Evolutionary conservation across 2,329 filamentous ascomycete species (phyloP).

Genomic region (Ceratocystis variospora): DNA sequence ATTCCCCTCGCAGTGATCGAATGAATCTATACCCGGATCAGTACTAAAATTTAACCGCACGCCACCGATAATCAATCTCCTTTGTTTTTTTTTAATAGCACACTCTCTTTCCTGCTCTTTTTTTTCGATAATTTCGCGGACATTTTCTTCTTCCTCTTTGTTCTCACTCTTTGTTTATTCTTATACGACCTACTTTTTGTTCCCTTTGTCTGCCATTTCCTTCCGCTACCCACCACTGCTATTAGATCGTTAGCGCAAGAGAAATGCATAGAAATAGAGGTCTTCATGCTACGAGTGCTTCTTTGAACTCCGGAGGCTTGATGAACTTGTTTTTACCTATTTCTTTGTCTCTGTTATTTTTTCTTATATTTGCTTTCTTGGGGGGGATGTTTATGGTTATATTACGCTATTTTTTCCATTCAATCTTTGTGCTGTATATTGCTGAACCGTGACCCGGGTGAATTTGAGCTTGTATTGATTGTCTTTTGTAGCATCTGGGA

Average conservation of each 20-base stretch:
- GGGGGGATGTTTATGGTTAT: not conserved
- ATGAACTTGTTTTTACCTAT: not conserved
- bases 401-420: not conserved
- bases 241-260: not conserved
- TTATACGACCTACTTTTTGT: not conserved
- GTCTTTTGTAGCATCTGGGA: too few species aligned
- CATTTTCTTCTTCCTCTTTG: conserved; percentile 4
- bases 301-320: not conserved
- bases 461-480: too few species aligned
- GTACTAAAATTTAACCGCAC: not conserved
- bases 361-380: not conserved
- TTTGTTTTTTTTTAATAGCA: not conserved
- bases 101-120: not conserved
- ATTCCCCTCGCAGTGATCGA: not conserved
- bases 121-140: conserved; percentile 3
- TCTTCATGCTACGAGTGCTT: not conserved
- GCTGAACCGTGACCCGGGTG: too few species aligned
- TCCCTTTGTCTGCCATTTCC: not conserved
- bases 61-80: conserved; percentile 1
- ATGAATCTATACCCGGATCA: not conserved
- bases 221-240: not conserved
- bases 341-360: not conserved
- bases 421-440: too few species aligned
- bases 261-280: not conserved
- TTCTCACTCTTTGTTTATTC: not conserved